These are phyloP conservation scores for Ramaria rubella DNA, from an alignment of 768 basidiomycete species.

Conservation along the genomic window DNA sequence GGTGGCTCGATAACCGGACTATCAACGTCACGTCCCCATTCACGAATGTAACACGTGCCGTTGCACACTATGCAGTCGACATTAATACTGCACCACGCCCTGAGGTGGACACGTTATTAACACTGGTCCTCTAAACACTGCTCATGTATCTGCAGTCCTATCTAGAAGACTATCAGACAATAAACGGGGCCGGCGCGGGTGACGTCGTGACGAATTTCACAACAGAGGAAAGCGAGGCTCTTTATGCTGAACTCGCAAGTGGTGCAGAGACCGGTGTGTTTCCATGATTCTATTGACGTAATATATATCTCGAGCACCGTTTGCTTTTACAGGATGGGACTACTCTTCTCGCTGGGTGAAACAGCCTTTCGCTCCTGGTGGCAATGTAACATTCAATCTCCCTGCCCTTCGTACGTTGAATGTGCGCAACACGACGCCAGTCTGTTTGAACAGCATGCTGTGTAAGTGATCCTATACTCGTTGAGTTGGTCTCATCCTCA, in stretches of 20 bases:
- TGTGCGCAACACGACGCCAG: conserved; percentile 58
- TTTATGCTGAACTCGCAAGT: conserved; percentile 85
- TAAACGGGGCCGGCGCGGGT: conserved; percentile 41
- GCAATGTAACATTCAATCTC: conserved; percentile 36
- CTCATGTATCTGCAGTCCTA: conserved; percentile 16
- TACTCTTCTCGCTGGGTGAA: conserved; percentile 37
- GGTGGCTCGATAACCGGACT: conserved; percentile 78
- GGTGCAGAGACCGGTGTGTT: conserved; percentile 72
- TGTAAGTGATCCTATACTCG: conserved; percentile 47
- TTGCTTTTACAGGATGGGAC: conserved; percentile 27
- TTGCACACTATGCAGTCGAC: conserved; percentile 70
- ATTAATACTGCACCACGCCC: conserved; percentile 79
- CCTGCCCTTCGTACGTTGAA: conserved; percentile 65
- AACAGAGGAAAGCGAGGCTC: conserved; percentile 46
- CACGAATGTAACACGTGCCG: conserved; percentile 54
- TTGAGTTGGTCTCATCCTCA: too few species aligned
- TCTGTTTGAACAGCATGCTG: conserved; percentile 81
- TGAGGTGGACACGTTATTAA: background rate
- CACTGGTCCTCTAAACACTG: background rate
- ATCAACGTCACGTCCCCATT: conserved; percentile 62
- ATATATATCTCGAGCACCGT: background rate
- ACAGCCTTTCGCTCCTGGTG: conserved; percentile 34
- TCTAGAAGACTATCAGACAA: conserved; percentile 65
- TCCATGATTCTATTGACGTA: conserved; percentile 23
- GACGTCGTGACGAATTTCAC: conserved; percentile 33